Base-by-base conservation (phyloP, 208 protist genomes). In the Leptomonas pyrrhocoris region DNA sequence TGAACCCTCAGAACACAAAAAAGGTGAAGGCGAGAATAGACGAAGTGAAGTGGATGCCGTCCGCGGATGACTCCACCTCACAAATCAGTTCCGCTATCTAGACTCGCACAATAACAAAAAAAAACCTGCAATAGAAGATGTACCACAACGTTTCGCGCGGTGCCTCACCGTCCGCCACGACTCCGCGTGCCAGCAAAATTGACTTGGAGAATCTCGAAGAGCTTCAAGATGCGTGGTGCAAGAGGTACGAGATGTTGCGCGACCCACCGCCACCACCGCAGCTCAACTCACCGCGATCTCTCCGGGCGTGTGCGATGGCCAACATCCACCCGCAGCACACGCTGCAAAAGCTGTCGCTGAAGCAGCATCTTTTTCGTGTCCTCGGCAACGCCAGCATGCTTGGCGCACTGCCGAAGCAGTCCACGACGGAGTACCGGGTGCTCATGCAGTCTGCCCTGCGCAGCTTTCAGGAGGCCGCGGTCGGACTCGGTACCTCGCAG, bases 221-320 rank as follows among this genome's bases (percentile, higher is more conserved):
- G 50, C 42, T 79, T n/a, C 86, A 92, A 48, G 86, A 88, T 62
- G 64, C 62, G 42, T 92, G 86, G 86, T 63, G 71, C 56, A 63
- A 71, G 49, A 66, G 30, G 36, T 75, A 80, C 45, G 83, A 80
- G 28, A 68, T 53, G 28, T 49, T 68, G 43, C 68, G 65, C 36
- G 45, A 72, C 21, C 62, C 75, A 9, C 78, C 83, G 31, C 80
- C 77, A 4, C 63, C 79, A 7, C 86, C 86, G 18, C 46, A 65
- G 59, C 77, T 92, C 19, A 86, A 81, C 59, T 92, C 86, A 1
- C 86, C 86, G 16, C 86, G 86, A 12, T 92, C 86, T 18, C 65
- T 89, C 31, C 66, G 55, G 3, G 83, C 81, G 18, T 92, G 86
- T 60, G 65, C 63, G 1, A 21, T 68, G 12, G 64, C 55, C 56